These are phyloP conservation scores for Candida dajiaensis DNA, from an alignment of 805 yeast genomes.

Conservation along the genomic window DNA sequence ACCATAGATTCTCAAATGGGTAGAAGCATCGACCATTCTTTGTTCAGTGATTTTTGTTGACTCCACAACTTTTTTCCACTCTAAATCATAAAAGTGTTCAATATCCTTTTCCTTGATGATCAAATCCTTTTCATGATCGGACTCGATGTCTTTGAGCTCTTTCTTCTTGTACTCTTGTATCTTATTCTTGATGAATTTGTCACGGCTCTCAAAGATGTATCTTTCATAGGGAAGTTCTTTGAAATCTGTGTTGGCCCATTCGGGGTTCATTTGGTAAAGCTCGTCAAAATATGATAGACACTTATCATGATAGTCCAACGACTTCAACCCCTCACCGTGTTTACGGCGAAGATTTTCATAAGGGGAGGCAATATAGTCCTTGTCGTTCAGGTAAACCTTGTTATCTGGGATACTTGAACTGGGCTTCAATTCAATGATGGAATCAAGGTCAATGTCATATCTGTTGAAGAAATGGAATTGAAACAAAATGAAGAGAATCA, in stretches of 20 bases:
- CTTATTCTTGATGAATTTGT: slow-evolving; percentile 11
- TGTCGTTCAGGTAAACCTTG: neutral
- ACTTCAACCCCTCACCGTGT: neutral
- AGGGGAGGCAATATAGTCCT: slow-evolving; percentile 1
- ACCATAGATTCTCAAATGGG: slow-evolving; percentile 23
- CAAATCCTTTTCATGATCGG: slow-evolving; percentile 12
- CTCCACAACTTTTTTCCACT: slow-evolving; percentile 15
- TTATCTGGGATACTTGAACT: too few relatives aligned
- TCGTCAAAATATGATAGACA: slow-evolving; percentile 27
- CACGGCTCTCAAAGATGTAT: slow-evolving; percentile 17
- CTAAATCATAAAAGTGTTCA: slow-evolving; percentile 8
- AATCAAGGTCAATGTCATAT: neutral
- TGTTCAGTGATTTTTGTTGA: slow-evolving; percentile 19
- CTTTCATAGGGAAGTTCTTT: slow-evolving; percentile 14
- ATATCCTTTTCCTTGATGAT: slow-evolving; percentile 12
- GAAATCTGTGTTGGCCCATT: slow-evolving; percentile 20
- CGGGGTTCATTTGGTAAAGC: slow-evolving; percentile 16
- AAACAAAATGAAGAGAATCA: neutral
- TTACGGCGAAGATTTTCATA: neutral
- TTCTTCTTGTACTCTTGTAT: slow-evolving; percentile 10
- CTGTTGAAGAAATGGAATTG: neutral
- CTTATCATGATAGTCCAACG: slow-evolving; percentile 16
- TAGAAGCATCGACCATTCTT: slow-evolving; percentile 19
- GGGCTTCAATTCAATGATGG: neutral
- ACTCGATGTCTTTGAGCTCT: slow-evolving; percentile 1